These are phyloP conservation scores for Magnusiomyces ingens DNA, from an alignment of 1,139 yeast species.

Conservation along the genomic window DNA sequence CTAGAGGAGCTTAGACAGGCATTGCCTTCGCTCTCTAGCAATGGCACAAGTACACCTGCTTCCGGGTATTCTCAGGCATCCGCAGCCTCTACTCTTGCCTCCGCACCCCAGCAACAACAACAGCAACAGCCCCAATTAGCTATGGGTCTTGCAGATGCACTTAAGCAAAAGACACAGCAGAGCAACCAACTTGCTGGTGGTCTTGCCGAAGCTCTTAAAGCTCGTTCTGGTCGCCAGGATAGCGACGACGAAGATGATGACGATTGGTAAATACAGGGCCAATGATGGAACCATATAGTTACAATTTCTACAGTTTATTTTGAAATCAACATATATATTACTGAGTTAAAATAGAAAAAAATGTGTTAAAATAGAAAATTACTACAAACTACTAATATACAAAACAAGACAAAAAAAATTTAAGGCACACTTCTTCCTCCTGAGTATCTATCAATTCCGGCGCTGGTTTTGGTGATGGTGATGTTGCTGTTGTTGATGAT, in stretches of 20 bases:
- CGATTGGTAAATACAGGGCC: conserved; percentile 34
- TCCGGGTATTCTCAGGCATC: conserved; percentile 32
- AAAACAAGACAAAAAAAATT: neutral
- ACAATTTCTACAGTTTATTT: too few species aligned
- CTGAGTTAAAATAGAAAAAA: neutral
- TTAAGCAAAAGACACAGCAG: conserved; percentile 53
- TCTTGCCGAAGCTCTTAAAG: conserved; percentile 82
- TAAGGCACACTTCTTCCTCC: too few species aligned
- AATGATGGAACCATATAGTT: neutral
- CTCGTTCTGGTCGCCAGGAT: conserved; percentile 74
- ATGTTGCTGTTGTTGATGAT: neutral
- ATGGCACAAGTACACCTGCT: conserved; percentile 1
- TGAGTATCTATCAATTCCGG: neutral
- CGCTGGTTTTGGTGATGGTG: conserved; percentile 5
- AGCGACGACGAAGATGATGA: conserved; percentile 69
- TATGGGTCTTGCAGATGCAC: conserved; percentile 63
- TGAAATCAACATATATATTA: too few species aligned
- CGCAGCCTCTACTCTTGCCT: conserved; percentile 17
- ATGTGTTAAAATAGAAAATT: neutral
- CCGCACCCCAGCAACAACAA: conserved; percentile 6
- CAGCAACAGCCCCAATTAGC: neutral
- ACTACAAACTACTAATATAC: neutral
- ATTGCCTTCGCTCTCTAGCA: neutral
- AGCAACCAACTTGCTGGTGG: conserved; percentile 76
- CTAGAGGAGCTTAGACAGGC: conserved; percentile 48